Percentiles rank a stretch among this genome's conserved stretches.
phyloP scores from a whole-genome alignment of 2,329 filamentous ascomycete species.

The Fusarium nodosum region DNA sequence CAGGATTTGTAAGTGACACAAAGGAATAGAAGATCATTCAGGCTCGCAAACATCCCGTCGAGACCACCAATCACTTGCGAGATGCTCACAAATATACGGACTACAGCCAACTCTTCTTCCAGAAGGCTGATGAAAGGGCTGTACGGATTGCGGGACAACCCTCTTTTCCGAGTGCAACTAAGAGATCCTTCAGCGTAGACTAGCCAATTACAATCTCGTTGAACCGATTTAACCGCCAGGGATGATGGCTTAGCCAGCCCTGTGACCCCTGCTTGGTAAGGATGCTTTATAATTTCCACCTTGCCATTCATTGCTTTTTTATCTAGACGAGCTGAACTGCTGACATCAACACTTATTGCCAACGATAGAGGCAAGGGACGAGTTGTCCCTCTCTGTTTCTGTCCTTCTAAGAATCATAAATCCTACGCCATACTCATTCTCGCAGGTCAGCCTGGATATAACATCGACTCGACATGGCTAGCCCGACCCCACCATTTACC shows the following conservation, averaged over 20 bases:
- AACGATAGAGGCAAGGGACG: background rate
- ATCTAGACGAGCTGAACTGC: background rate
- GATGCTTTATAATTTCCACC: conserved; percentile 22
- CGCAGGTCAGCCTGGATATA: background rate
- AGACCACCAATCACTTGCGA: background rate
- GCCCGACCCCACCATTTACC: conserved; percentile 30
- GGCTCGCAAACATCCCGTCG: background rate
- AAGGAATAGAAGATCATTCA: background rate
- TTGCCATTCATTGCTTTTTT: background rate
- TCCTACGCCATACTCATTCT: background rate
- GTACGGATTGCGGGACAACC: background rate
- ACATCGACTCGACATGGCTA: conserved; percentile 12
- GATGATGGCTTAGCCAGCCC: conserved; percentile 20
- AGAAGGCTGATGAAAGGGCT: background rate
- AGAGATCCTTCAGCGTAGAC: conserved; percentile 3
- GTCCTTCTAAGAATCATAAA: background rate
- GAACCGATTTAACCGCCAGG: background rate
- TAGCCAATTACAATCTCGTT: conserved; percentile 2
- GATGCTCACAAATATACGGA: background rate
- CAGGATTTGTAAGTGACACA: no score
- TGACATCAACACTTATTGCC: background rate
- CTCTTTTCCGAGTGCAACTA: background rate
- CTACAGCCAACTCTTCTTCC: background rate
- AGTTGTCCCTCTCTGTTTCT: conserved; percentile 8
- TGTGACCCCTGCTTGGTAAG: conserved; percentile 33